phyloP scores from a whole-genome alignment of 805 yeast species.

The Yamadazyma insecticola region DNA sequence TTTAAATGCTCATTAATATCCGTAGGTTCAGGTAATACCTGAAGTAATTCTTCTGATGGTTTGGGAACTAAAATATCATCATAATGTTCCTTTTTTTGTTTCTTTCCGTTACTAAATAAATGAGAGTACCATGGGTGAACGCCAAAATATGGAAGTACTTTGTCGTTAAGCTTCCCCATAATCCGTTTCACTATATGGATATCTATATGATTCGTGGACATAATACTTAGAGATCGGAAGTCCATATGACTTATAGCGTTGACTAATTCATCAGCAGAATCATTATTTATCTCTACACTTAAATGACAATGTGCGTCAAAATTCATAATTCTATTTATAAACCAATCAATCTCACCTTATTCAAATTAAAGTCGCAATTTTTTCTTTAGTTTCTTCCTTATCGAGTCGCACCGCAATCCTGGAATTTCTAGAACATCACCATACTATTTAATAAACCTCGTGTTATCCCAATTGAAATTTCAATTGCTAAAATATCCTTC shows the following conservation, averaged over 20 bases:
- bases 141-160: slow-evolving; percentile 53
- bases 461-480: too few relatives aligned
- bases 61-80: slow-evolving; percentile 39
- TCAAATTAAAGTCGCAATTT: too few relatives aligned
- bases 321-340: too few relatives aligned
- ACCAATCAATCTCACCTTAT: too few relatives aligned
- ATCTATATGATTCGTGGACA: slow-evolving; percentile 37
- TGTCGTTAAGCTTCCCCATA: too few relatives aligned
- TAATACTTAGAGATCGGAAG: slow-evolving; percentile 25
- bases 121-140: slow-evolving; percentile 93
- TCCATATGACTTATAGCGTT: slow-evolving; percentile 6
- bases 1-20: slow-evolving; percentile 30
- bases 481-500: too few relatives aligned
- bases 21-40: slow-evolving; percentile 59
- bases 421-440: too few relatives aligned
- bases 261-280: slow-evolving; percentile 8
- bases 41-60: slow-evolving; percentile 36
- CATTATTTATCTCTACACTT: slow-evolving; percentile 10
- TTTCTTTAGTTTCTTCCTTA: too few relatives aligned
- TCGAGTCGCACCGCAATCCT: too few relatives aligned
- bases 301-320: slow-evolving; percentile 43
- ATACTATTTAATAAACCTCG: too few relatives aligned
- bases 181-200: too few relatives aligned
- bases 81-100: slow-evolving; percentile 54
- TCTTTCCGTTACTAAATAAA: slow-evolving; percentile 38